Percentiles rank a stretch among this genome's conserved stretches.
These are phyloP conservation scores for Cladorrhinum sp. DNA, from an alignment of 2,329 filamentous ascomycete genomes.

Conservation along the genomic window DNA sequence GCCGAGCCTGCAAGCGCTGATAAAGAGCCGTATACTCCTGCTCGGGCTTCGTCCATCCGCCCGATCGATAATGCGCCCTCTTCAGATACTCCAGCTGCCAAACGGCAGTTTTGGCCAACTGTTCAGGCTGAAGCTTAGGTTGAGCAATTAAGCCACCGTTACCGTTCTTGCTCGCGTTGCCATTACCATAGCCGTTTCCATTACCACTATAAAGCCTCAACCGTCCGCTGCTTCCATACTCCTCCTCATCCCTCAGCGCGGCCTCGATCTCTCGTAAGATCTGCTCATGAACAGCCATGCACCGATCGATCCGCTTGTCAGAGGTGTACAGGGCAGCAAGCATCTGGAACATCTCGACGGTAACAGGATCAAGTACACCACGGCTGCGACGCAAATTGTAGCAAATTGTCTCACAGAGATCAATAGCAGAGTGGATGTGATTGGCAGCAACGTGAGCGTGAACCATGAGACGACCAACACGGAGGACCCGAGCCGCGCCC, in stretches of 20 bases:
- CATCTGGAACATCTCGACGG: conserved; percentile 31
- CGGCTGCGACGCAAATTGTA: conserved; percentile 36
- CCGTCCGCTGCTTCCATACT: background rate
- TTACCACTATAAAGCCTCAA: background rate
- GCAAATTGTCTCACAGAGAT: conserved; percentile 33
- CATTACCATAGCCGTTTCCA: background rate
- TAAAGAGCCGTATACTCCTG: conserved; percentile 26
- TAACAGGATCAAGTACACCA: conserved; percentile 31
- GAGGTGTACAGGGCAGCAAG: conserved; percentile 30
- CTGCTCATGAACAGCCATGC: conserved; percentile 31
- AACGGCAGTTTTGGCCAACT: conserved; percentile 22
- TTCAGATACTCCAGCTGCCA: conserved; percentile 25
- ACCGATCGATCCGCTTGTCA: conserved; percentile 29
- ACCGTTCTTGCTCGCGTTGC: background rate
- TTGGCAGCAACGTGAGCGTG: conserved; percentile 32
- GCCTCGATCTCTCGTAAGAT: conserved; percentile 31
- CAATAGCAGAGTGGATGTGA: conserved; percentile 31
- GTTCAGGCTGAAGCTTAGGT: conserved; percentile 10
- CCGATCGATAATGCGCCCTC: conserved; percentile 19
- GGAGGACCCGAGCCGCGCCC: conserved; percentile 30
- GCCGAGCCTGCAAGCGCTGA: conserved; percentile 17
- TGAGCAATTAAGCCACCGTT: background rate
- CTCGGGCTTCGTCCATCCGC: conserved; percentile 26
- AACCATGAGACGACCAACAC: conserved; percentile 32
- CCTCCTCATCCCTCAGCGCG: conserved; percentile 9